Conservation (phyloP, 2,329 filamentous ascomycete species). For the Macrophomina tecta region DNA sequence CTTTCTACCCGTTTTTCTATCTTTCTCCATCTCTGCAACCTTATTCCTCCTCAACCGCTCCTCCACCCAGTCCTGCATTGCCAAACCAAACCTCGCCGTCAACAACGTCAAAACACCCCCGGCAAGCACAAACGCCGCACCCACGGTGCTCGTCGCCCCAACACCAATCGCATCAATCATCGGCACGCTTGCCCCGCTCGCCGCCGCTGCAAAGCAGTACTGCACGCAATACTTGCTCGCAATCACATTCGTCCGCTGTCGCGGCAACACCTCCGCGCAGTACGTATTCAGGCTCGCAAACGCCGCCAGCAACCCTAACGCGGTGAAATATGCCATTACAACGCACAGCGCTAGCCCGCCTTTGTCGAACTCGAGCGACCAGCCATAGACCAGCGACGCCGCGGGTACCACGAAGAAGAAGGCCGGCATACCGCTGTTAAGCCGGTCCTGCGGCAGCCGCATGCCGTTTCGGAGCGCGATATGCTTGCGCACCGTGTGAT, state of each 20-base stretch:
- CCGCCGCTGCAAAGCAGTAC: slow-evolving; percentile 37
- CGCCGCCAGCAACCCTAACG: slow-evolving; percentile 45
- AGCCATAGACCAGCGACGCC: slow-evolving; percentile 44
- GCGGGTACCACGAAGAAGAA: slow-evolving; percentile 43
- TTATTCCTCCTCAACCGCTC: background rate
- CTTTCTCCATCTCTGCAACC: background rate
- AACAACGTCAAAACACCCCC: slow-evolving; percentile 30
- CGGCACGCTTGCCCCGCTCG: slow-evolving; percentile 37
- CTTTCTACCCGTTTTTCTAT: no score
- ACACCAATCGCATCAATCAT: slow-evolving; percentile 40
- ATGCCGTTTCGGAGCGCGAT: slow-evolving; percentile 29
- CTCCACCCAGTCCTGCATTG: slow-evolving; percentile 32
- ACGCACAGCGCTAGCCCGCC: slow-evolving; percentile 46
- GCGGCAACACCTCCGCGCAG: slow-evolving; percentile 41
- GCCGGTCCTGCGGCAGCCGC: slow-evolving; percentile 36
- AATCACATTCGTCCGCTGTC: slow-evolving; percentile 36
- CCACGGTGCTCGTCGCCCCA: slow-evolving; percentile 33
- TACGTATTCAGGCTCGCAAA: slow-evolving; percentile 51
- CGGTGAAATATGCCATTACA: slow-evolving; percentile 42
- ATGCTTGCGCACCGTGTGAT: slow-evolving; percentile 33
- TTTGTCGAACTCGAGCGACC: slow-evolving; percentile 43
- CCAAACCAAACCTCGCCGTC: slow-evolving; percentile 29
- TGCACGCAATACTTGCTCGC: slow-evolving; percentile 43
- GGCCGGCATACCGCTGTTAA: slow-evolving; percentile 33
- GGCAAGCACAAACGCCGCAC: slow-evolving; percentile 29